Evolutionary conservation across 176 grass and related monocot species (phyloP), one percentile per base, ranked within the genome.

Genomic region (Dendrocalamus sinicus): DNA sequence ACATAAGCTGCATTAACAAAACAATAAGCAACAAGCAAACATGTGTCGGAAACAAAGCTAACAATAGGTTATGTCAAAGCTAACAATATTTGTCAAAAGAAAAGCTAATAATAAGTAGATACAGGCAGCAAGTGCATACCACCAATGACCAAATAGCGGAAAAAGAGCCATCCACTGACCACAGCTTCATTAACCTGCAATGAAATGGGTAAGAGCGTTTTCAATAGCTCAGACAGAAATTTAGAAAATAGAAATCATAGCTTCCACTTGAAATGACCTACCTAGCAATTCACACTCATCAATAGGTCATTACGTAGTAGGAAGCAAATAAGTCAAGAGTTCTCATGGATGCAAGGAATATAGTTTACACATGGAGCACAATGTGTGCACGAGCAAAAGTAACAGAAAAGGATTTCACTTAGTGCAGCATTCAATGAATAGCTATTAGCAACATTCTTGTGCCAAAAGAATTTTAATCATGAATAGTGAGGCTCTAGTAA

Each of bases 1-100:
- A 99, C 96, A 84, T 99, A 99, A 75, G 92, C 96, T 99, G 93
- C 75, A 96, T 75, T 48, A 84, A 84, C 43, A 87, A 67, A 78
- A 73, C 45, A 85, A 47, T 75, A 55, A 54, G 32, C 59, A 79
- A 76, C 24, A 77, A 52, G 22, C 17, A 85, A 55, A 47, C 59
- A 66, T 59, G 39, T 19, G 24, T 8, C 3, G 26, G 59, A 68
- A 82, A 2, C 43, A 23, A 30, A 82, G 48, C 46, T 74, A 67
- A 43, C 41, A 58, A 50, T 62, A 72, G 13, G 50, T 30, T 50
- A 68, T 43, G 47, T 68, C 13, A 40, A 75, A 85, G 13, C 47
- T 55, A 41, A 15, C 22, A 23, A 73, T 68, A 44, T 32, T 48
- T 37, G 23, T 24, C 32, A 52, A 66, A 76, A 83, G 9, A 44